These are phyloP conservation scores for Sorghum bicolor DNA, from an alignment of 176 grass and related monocot species.

Conservation along the genomic window DNA sequence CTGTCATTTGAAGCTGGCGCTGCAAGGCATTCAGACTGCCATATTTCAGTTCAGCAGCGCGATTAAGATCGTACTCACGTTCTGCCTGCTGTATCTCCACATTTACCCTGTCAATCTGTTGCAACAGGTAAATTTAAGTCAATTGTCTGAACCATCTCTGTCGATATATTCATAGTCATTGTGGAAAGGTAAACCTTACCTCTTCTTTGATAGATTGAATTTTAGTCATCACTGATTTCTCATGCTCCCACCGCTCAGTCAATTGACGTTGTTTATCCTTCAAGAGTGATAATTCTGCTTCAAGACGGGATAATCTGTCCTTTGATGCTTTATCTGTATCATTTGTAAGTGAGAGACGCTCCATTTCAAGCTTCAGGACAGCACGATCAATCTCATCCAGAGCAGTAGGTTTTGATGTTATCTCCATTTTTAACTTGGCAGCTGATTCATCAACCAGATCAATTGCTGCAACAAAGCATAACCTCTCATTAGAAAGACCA, in stretches of 20 bases:
- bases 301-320: slow-evolving; percentile 75
- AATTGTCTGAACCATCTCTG: background rate
- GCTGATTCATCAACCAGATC: slow-evolving; percentile 97
- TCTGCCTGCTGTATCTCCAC: slow-evolving; percentile 97
- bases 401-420: slow-evolving; percentile 94
- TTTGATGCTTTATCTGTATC: slow-evolving; percentile 98
- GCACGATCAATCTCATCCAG: slow-evolving; percentile 95
- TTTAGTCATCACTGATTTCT: slow-evolving; percentile 88
- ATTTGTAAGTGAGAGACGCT: slow-evolving; percentile 93
- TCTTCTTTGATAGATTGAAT: slow-evolving; percentile 99
- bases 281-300: slow-evolving; percentile 74
- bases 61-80: slow-evolving; percentile 96
- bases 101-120: slow-evolving; percentile 98
- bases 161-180: background rate
- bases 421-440: slow-evolving; percentile 99
- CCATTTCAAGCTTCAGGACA: slow-evolving; percentile 97
- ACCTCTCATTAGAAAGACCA: slow-evolving; percentile 18
- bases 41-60: slow-evolving; percentile 95
- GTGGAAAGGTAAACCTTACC: slow-evolving; percentile 36
- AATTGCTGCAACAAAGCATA: slow-evolving; percentile 67
- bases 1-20: slow-evolving; percentile 72
- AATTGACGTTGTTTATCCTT: slow-evolving; percentile 82
- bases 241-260: slow-evolving; percentile 89
- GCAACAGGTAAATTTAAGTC: slow-evolving; percentile 34
- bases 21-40: slow-evolving; percentile 97